Conservation (phyloP, 2,329 filamentous ascomycete genomes). For the Teratosphaeria nubilosa region DNA sequence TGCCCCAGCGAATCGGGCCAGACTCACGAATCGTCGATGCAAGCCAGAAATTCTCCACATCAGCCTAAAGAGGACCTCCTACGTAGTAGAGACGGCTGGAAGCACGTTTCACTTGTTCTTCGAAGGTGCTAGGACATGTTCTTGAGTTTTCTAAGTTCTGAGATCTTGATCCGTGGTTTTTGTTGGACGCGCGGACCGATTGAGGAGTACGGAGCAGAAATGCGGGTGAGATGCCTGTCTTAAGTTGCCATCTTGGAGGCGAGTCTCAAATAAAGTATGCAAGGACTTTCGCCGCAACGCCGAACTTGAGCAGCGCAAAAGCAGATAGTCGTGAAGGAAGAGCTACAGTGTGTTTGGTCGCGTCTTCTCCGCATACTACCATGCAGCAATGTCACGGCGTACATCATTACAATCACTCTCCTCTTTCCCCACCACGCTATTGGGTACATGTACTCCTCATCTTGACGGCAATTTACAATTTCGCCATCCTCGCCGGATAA, state of each 20-base stretch:
- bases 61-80: background rate
- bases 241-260: background rate
- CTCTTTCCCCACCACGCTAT: background rate
- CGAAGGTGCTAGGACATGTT: background rate
- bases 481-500: no score
- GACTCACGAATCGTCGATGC: background rate
- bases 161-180: background rate
- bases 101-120: background rate
- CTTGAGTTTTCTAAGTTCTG: background rate
- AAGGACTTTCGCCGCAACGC: no score
- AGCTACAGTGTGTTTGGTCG: no score
- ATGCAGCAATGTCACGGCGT: background rate
- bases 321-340: no score
- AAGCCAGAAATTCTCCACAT: background rate
- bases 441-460: background rate
- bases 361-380: no score
- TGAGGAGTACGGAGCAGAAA: background rate
- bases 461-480: no score
- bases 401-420: background rate
- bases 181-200: background rate
- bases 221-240: background rate
- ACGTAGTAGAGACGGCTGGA: background rate
- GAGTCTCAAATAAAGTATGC: no score
- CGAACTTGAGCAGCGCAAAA: no score
- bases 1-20: background rate